Base-by-base conservation (phyloP, 1,139 yeast species). In the Pichia inconspicua region DNA sequence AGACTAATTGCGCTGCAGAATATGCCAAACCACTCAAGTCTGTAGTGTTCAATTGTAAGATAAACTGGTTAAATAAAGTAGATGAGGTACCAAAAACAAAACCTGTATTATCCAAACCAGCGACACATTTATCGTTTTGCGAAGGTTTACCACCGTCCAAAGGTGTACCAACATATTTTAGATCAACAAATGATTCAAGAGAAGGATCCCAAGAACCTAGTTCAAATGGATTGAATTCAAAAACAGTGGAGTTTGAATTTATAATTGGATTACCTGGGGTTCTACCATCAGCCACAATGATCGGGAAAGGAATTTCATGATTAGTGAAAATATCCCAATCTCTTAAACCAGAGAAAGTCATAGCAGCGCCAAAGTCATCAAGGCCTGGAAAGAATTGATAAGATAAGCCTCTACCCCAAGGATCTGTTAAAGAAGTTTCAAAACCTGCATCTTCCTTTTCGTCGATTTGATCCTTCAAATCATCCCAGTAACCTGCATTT, bases 171-270 rank as follows among this genome's bases (percentile, higher is more conserved):
- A 87, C 64, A 62, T 85, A 88, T 63, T 80, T 77, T 27, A 81
- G 69, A 51, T 82, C 81, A 25, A 82, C 72, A 67, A 89, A 88
- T 25, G 82, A 74, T 52, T 76, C 72, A 44, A 87, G 66, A 0
- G 85, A 73, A 37, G 88, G 84, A 63, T 89, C 96, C 94, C 95
- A 88, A 32, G 94, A 82, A 8, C 96, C 96, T 65, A 88, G 64
- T 67, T 89, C 96, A 58, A 69, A 86, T 2, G 97, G 90, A 53
- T 77, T 84, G 59, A 85, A 71, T 66, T 89, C 97, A 54, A 85
- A 80, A 15, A 84, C 74, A 1, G 95, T 83, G 10, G 92, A 80
- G 62, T 84, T 88, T 15, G 72, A 68, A 58, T 78, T 73, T 48
- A 83, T 68, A 48, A 82, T 71, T 9, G 56, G 50, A 8, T 82